These are phyloP conservation scores for Mycosphaerella arachidis DNA, from an alignment of 2,329 filamentous ascomycete genomes.

Conservation along the genomic window DNA sequence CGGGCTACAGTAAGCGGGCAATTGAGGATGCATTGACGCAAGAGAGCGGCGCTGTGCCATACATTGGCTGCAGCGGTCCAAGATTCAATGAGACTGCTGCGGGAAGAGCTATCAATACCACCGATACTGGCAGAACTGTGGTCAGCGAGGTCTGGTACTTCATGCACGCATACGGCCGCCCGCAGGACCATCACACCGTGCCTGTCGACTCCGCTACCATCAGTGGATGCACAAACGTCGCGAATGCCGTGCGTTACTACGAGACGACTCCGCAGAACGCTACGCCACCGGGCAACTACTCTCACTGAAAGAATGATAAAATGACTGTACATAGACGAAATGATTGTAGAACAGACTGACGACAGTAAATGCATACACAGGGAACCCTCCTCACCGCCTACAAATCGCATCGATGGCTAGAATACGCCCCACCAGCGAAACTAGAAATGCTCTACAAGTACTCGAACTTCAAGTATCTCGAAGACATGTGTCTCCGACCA, in stretches of 20 bases:
- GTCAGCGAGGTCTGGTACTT: slow-evolving; percentile 65
- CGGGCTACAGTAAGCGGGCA: slow-evolving; percentile 51
- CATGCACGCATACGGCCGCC: slow-evolving; percentile 54
- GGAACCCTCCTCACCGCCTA: too few relatives aligned
- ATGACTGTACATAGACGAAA: not conserved
- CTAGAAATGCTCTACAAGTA: too few relatives aligned
- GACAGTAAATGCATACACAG: not conserved
- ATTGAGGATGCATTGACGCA: slow-evolving; percentile 50
- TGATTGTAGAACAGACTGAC: not conserved
- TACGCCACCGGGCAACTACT: not conserved
- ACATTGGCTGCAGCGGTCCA: slow-evolving; percentile 58
- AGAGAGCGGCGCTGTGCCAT: slow-evolving; percentile 53
- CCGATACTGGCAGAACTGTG: slow-evolving; percentile 54
- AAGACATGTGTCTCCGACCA: too few relatives aligned
- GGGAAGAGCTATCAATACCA: slow-evolving; percentile 45
- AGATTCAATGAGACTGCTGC: slow-evolving; percentile 57
- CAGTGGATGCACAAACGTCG: slow-evolving; percentile 53
- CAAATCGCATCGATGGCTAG: too few relatives aligned
- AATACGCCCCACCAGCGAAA: too few relatives aligned
- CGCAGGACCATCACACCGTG: slow-evolving; percentile 50
- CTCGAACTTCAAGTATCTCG: too few relatives aligned
- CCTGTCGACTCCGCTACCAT: slow-evolving; percentile 47
- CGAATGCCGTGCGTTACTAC: slow-evolving; percentile 53
- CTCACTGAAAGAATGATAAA: not conserved
- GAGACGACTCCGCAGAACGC: slow-evolving; percentile 38